phyloP scores from a whole-genome alignment of 352 stramenopile species.

The Pythium inflatum region DNA sequence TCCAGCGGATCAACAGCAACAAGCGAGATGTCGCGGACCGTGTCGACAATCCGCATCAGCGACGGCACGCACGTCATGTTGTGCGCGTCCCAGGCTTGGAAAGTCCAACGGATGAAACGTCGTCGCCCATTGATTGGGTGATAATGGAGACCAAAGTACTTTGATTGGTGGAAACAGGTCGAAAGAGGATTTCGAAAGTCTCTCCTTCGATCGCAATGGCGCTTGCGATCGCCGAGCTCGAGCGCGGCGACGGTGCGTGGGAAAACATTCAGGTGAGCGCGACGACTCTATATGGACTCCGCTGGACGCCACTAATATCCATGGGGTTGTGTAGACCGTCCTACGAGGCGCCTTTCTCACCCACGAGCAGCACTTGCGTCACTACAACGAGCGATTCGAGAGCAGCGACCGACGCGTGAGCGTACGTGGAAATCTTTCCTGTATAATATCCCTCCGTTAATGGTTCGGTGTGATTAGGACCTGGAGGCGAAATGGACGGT shows the following conservation, averaged over 20 bases:
- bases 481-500: background rate
- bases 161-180: constrained; percentile 1
- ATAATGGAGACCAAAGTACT: background rate
- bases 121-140: constrained; percentile 12
- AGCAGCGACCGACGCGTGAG: background rate
- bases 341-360: constrained; percentile 48
- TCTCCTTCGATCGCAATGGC: background rate
- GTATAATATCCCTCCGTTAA: too few species aligned
- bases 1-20: too few species aligned
- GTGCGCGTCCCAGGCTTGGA: constrained; percentile 18
- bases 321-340: constrained; percentile 43
- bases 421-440: background rate
- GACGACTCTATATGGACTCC: background rate
- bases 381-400: constrained; percentile 32
- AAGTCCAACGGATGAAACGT: constrained; percentile 17
- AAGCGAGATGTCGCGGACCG: too few species aligned
- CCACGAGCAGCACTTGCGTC: constrained; percentile 37
- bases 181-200: background rate
- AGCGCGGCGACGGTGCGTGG: constrained; percentile 57
- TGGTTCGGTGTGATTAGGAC: too few species aligned
- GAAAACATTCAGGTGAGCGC: constrained; percentile 65
- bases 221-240: constrained; percentile 39
- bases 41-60: too few species aligned
- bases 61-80: background rate
- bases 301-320: too few species aligned